Base-by-base conservation (phyloP, 129 eudicot genomes). In the Pseudognaphalium luteoalbum region DNA sequence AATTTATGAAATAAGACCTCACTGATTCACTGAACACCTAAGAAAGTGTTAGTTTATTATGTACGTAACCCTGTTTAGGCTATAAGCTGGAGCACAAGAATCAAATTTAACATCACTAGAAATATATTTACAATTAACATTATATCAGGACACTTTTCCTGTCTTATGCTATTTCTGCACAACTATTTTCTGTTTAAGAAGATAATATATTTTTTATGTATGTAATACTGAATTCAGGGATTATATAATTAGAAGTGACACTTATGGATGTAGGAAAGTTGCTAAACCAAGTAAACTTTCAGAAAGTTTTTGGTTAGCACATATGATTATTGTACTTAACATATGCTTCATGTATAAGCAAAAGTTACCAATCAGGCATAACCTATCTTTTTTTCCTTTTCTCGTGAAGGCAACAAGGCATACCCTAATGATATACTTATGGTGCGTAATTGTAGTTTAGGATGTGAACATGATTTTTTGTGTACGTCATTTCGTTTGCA, bases 271-370 rank as follows among this genome's bases (percentile, higher is more conserved):
- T 71, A 29, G 0, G 3, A 14, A 47, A 47, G 54, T 47, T 47
- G 33, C 3, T 32, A 33, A 17, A 56, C 25, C 25, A n/a, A 56
- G 61, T 12, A 61, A 61, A 61, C 7, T 7, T 61, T 47, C 16
- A 28, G 60, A 30, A 35, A 47, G 51, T n/a, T 57, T 57, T 57
- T 56, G 67, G 34, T 72, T 16, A 30, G 51, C 59, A 51, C 20
- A 57, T 57, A 59, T 72, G 34, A 72, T 34, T 72, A 54, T 57
- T 14, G 17, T 7, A n/a, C 20, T 22, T 41, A 21, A 68, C 57
- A 65, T 33, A 16, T n/a, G 70, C 17, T 65, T 68, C 33, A 11
- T 68, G 42, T 30, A 68, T 68, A 22, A 9, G 59, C 47, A 42
- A 21, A 41, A 42, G 5, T 25, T 68, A 68, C 57, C 57, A 37